Base-by-base conservation (phyloP, 495 filamentous ascomycete species). In the Xylaria telfairii region DNA sequence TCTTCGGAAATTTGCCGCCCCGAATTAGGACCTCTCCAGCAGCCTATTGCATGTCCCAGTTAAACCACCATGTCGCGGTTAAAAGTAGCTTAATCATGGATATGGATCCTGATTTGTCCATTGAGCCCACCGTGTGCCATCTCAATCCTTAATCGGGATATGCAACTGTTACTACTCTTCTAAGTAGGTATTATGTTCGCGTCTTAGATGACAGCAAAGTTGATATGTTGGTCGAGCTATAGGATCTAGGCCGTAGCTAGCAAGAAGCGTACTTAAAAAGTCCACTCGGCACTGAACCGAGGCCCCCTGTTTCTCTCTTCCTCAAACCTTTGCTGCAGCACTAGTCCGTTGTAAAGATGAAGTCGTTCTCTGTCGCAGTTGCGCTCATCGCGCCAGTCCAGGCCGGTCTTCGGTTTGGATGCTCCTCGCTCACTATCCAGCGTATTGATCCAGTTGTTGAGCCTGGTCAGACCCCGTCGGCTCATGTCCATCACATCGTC, bases 401-500 rank as follows among this genome's bases (percentile, higher is more conserved):
- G 64, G 84, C 83, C 54, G 82, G 77, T 8, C 77, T 86, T 68
- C 82, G 84, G 30, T 86, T 86, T 69, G 82, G 80, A 65, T 86
- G 84, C 72, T 81, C 82, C 19, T 82, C 78, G 2, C 75, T 86
- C 57, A 82, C 79, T 54, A 77, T 85, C 65, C 84, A 86, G 64
- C 80, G 84, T 7, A 70, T 86, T 39, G 84, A 86, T 65, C 84
- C 84, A 0, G 71, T 85, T 26, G 84, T 85, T 63, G 81, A 86
- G 68, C 84, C 84, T 2, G 83, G 83, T 39, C 65, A 63, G 17
- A 73, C 74, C 13, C 83, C 83, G 1, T 82, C 83, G 15, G 71
- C 84, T 17, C 84, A 86, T 72, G 77, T 86, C 59, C 84, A 86
- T 71, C 83, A 84, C 63, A 83, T 86, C 19, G 82, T 84, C 5